Conservation (phyloP, 306 rosid genomes). For the Fragaria nilgerrensis region DNA sequence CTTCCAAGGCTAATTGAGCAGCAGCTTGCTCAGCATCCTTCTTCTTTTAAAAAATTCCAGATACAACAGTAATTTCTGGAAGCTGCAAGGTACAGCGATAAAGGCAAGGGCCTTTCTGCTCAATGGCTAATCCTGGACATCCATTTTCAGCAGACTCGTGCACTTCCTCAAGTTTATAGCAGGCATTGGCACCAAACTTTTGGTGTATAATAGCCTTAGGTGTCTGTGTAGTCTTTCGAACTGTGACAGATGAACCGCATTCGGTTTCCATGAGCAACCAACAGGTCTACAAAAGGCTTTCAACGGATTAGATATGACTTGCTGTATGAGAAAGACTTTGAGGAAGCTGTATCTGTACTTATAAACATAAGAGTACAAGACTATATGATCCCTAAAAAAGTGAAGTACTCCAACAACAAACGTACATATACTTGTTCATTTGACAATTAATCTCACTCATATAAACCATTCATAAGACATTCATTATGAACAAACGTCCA, state of each 20-base stretch:
- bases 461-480: not conserved
- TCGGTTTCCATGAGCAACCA: conserved; percentile 49
- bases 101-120: conserved; percentile 56
- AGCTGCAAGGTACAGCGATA: conserved; percentile 81
- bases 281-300: conserved; percentile 21
- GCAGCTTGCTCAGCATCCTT: conserved; percentile 97
- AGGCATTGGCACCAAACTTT: conserved; percentile 57
- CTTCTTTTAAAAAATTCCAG: conserved; percentile 74
- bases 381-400: not conserved
- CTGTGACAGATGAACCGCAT: conserved; percentile 23
- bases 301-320: not conserved
- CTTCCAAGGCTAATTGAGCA: conserved; percentile 74
- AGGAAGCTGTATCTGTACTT: not conserved
- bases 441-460: not conserved
- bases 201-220: conserved; percentile 78
- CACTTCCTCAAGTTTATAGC: conserved; percentile 69
- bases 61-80: conserved; percentile 60
- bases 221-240: conserved; percentile 38
- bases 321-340: not conserved
- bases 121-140: conserved; percentile 70
- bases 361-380: not conserved
- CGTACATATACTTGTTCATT: not conserved
- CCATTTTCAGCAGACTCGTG: conserved; percentile 51
- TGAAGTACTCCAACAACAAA: not conserved
- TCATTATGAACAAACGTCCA: too few species aligned